phyloP scores from a whole-genome alignment of 2,329 filamentous ascomycete genomes.

The Aspergillus melleus region DNA sequence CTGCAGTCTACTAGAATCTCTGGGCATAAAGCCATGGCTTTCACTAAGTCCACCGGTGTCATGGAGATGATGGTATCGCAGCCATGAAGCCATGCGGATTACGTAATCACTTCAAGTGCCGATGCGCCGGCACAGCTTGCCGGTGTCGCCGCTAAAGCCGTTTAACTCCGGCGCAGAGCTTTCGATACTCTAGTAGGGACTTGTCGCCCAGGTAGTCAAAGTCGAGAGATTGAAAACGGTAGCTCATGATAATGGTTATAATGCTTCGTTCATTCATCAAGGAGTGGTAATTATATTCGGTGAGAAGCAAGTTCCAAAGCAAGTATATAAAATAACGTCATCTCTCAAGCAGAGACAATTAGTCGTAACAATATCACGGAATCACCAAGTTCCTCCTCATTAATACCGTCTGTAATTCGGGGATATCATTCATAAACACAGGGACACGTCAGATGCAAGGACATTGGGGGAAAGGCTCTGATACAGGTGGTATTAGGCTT shows the following conservation, averaged over 20 bases:
- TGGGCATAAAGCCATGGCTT: background rate
- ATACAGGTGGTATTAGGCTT: slow-evolving; percentile 15
- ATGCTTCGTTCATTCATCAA: too few species aligned
- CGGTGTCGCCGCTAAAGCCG: background rate
- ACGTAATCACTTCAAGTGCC: background rate
- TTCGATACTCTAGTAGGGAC: too few species aligned
- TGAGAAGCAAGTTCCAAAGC: background rate
- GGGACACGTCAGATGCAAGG: slow-evolving; percentile 10
- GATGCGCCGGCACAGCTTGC: background rate
- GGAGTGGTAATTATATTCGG: background rate
- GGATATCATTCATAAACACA: slow-evolving; percentile 19
- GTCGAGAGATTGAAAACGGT: too few species aligned
- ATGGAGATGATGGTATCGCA: background rate
- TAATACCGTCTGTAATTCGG: slow-evolving; percentile 9
- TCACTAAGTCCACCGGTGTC: too few species aligned
- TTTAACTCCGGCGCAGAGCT: background rate
- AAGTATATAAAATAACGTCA: background rate
- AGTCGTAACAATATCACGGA: background rate
- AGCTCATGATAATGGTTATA: too few species aligned
- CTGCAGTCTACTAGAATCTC: background rate
- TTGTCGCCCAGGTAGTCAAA: too few species aligned
- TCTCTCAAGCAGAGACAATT: background rate
- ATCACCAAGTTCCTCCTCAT: slow-evolving; percentile 15
- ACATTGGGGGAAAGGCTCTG: slow-evolving; percentile 9
- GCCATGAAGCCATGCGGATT: background rate